These are phyloP conservation scores for Backusella morwellensis DNA, from an alignment of 192 early-diverging fungal species.

Conservation along the genomic window DNA sequence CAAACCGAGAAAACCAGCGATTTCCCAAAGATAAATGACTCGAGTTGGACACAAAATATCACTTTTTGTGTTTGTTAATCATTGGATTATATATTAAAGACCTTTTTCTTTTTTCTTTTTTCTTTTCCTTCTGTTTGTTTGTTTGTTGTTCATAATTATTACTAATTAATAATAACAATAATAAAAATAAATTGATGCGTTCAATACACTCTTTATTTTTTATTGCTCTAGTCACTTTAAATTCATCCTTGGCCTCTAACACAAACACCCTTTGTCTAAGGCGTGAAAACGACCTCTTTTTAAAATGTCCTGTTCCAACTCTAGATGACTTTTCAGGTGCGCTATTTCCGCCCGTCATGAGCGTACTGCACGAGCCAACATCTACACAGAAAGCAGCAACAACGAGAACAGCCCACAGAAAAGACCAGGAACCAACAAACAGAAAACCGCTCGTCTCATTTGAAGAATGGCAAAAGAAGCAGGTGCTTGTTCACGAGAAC, in stretches of 20 bases:
- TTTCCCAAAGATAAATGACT: neutral
- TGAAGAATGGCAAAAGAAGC: constrained; percentile 38
- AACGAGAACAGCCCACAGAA: neutral
- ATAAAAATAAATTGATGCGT: neutral
- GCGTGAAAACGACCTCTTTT: neutral
- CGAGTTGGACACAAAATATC: neutral
- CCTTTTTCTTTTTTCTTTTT: neutral
- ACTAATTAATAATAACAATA: neutral
- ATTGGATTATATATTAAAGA: neutral
- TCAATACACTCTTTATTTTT: constrained; percentile 5
- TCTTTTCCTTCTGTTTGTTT: neutral
- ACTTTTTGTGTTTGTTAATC: neutral
- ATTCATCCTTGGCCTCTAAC: neutral
- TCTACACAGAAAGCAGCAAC: neutral
- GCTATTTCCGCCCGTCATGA: neutral
- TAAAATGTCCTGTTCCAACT: neutral
- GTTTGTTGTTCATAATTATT: neutral
- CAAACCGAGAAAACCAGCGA: neutral
- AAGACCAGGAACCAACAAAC: neutral
- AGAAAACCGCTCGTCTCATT: constrained; percentile 25
- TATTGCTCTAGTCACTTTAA: neutral
- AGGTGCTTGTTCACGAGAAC: constrained; percentile 18
- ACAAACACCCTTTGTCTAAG: neutral
- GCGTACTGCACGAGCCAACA: neutral
- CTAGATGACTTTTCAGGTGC: neutral